Evolutionary conservation across 2,329 filamentous ascomycete species (phyloP).

Genomic region (Acephala macrosclerotiorum): DNA sequence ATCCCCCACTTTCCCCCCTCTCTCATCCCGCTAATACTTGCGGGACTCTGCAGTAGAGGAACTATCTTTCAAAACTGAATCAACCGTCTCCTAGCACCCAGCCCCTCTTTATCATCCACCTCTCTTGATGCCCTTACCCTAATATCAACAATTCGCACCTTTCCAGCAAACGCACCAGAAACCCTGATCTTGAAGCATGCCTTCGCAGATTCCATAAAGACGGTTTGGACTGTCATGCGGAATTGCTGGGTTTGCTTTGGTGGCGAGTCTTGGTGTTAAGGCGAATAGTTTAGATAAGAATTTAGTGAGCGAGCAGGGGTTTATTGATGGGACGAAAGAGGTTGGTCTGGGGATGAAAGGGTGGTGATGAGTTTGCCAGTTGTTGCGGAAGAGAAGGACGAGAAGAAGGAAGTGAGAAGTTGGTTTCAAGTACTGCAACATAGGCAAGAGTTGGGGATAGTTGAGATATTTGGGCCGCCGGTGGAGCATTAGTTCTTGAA

Average conservation of each 20-base stretch:
- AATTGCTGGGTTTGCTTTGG: slow-evolving; percentile 12
- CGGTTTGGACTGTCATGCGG: slow-evolving; percentile 17
- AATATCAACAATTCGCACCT: not conserved
- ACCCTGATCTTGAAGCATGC: slow-evolving; percentile 9
- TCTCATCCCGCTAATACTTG: too few species aligned
- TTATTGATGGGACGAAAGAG: not conserved
- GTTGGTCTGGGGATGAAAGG: too few species aligned
- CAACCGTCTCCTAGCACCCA: slow-evolving; percentile 9
- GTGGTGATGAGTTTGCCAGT: too few species aligned
- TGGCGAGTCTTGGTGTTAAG: slow-evolving; percentile 9
- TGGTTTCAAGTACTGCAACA: too few species aligned
- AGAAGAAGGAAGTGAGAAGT: too few species aligned
- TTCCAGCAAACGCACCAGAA: slow-evolving; percentile 1
- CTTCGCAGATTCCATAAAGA: slow-evolving; percentile 15
- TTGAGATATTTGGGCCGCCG: too few species aligned
- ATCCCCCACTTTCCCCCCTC: too few species aligned
- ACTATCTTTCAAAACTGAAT: slow-evolving; percentile 70
- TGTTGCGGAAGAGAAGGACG: too few species aligned
- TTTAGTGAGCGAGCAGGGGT: slow-evolving; percentile 13
- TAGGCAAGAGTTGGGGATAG: too few species aligned
- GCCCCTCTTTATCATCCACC: slow-evolving; percentile 4
- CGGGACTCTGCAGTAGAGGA: too few species aligned
- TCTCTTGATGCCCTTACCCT: not conserved
- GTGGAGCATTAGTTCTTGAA: too few species aligned
- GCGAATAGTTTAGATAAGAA: slow-evolving; percentile 13